Percentiles rank a stretch among this genome's conserved stretches.
phyloP scores from a whole-genome alignment of 345 rosid species.

The Linum lewisii region DNA sequence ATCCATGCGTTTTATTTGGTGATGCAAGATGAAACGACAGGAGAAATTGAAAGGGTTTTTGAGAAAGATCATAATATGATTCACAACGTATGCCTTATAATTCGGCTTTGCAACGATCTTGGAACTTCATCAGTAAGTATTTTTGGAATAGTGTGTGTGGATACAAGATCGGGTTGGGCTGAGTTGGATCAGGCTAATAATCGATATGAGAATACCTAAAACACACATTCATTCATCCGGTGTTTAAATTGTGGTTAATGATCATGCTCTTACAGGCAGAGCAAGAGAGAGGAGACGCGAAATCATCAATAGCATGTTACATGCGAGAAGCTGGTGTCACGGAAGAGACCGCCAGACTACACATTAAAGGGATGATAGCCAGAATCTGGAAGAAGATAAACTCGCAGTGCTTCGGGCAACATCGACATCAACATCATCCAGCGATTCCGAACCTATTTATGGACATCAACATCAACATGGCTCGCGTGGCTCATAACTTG shows the following conservation, averaged over 20 bases:
- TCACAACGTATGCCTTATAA: conserved; percentile 25
- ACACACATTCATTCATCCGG: no score
- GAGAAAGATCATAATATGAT: conserved; percentile 20
- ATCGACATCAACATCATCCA: no score
- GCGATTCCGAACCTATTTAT: conserved; percentile 12
- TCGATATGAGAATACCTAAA: no score
- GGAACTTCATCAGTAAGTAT: conserved; percentile 20
- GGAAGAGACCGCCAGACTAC: conserved; percentile 28
- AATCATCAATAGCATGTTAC: conserved; percentile 33
- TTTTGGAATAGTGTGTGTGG: no score
- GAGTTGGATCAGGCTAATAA: no score
- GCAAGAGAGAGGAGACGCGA: conserved; percentile 45
- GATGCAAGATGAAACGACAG: conserved; percentile 4
- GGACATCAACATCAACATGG: conserved; percentile 20
- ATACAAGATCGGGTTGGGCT: neutral
- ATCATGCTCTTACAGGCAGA: no score
- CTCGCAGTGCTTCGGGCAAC: no score
- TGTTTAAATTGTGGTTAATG: no score
- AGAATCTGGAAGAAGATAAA: conserved; percentile 35
- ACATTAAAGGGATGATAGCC: conserved; percentile 21
- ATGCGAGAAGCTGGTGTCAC: conserved; percentile 32
- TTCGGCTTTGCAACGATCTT: conserved; percentile 40
- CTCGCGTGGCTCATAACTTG: conserved; percentile 32
- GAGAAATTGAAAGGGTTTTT: conserved; percentile 3
- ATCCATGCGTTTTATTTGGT: conserved; percentile 21